Evolutionary conservation across 805 yeast genomes (phyloP), one percentile per base, ranked within the genome.

Genomic region (Kodamaea neixiangensis): DNA sequence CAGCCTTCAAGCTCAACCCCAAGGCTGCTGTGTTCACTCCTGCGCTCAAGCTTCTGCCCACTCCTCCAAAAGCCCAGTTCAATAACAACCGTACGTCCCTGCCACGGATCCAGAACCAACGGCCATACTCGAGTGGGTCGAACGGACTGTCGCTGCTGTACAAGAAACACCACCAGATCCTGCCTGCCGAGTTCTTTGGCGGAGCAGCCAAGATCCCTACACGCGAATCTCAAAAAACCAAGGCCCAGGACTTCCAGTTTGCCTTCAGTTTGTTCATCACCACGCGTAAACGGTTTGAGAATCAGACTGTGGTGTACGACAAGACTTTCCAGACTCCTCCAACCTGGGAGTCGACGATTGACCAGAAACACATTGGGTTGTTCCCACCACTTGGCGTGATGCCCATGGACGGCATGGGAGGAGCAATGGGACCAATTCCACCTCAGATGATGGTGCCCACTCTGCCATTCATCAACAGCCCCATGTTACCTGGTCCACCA

Each of bases 271-370:
- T 85, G 56, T 79, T 86, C 54, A 55, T 73, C 14, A 75, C 78
- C 21, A 73, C 81, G 3, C 76, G 76, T 49, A 66, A 54, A 57
- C 65, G 53, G 52, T 61, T 59, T 47, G 69, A 67, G 37, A 41
- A 55, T 1, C 51, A 62, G 3, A 65, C 69, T 11, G 58, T 66
- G 6, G 55, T 58, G 3, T 72, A 85, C 53, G 91, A 85, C 57
- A 81, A 75, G 58, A 83, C 94, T 5, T 89, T 79, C 64, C 75
- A 76, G 38, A 85, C 93, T 0, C 85, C 89, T 7, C 96, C 96
- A 47, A 85, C 92, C 0, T 88, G 96, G 96, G 74, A 76, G 18
- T 69, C 78, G 44, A 81, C 83, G 2, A 66, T 78, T 19, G 87
- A 81, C 41, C 83, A 79, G 51, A 74, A 86, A 1, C 81, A 82